Evolutionary conservation across 352 stramenopile genomes (phyloP).

Genomic region (Globisporangium heterothallicum): DNA sequence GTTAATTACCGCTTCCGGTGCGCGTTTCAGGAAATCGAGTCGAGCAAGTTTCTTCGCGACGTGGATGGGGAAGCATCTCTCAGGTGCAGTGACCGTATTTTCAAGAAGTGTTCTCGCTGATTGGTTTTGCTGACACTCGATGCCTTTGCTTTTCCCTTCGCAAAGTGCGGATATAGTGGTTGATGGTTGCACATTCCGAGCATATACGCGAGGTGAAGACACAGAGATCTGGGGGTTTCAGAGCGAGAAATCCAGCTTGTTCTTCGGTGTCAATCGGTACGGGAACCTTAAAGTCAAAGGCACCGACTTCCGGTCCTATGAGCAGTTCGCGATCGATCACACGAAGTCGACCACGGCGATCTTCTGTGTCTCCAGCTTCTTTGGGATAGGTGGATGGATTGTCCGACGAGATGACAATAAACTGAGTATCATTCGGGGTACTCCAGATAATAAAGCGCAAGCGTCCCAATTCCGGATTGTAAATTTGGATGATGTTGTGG

Average conservation of each 20-base stretch:
- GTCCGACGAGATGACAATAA: slow-evolving; percentile 15
- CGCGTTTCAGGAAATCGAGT: slow-evolving; percentile 60
- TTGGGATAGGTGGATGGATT: slow-evolving; percentile 68
- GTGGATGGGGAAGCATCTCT: slow-evolving; percentile 52
- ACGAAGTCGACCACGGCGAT: slow-evolving; percentile 39
- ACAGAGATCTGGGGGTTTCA: slow-evolving; percentile 77
- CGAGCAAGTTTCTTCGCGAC: slow-evolving; percentile 46
- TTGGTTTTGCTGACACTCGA: background rate
- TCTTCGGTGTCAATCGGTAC: slow-evolving; percentile 67
- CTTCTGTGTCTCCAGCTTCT: slow-evolving; percentile 67
- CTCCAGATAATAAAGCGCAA: slow-evolving; percentile 51
- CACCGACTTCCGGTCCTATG: slow-evolving; percentile 60
- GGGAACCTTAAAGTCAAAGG: slow-evolving; percentile 63
- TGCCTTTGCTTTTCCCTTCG: background rate
- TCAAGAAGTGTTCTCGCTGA: background rate
- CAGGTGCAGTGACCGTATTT: slow-evolving; percentile 22
- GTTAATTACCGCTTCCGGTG: slow-evolving; percentile 60
- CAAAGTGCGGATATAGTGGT: slow-evolving; percentile 56
- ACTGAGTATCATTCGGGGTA: slow-evolving; percentile 53
- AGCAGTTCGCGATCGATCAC: slow-evolving; percentile 64
- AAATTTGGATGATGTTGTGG: slow-evolving; percentile 32
- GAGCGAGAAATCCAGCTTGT: slow-evolving; percentile 57
- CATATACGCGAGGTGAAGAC: slow-evolving; percentile 71
- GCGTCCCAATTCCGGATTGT: slow-evolving; percentile 59
- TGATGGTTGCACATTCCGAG: slow-evolving; percentile 62